Evolutionary conservation across 2,329 filamentous ascomycete species (phyloP).

Genomic region (Sporothrix pseudoabietina): DNA sequence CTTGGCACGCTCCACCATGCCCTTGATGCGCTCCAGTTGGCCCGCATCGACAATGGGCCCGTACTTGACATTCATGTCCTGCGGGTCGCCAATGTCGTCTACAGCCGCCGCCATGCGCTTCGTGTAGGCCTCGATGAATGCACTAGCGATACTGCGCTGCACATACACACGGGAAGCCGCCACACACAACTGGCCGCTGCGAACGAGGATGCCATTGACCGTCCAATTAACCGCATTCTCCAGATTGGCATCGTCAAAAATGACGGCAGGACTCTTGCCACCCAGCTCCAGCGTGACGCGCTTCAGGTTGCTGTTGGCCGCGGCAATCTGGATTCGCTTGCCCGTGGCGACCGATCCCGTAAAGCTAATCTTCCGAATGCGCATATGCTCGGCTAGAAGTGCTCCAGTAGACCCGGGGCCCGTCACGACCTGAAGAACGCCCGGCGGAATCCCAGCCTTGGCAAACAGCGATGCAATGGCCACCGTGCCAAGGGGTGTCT

Average conservation of each 20-base stretch:
- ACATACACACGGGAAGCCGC: slow-evolving; percentile 52
- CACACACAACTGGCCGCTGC: slow-evolving; percentile 53
- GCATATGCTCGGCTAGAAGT: slow-evolving; percentile 33
- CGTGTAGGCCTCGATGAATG: slow-evolving; percentile 46
- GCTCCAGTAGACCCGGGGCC: slow-evolving; percentile 53
- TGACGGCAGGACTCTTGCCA: slow-evolving; percentile 61
- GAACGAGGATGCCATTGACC: slow-evolving; percentile 41
- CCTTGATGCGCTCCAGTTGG: slow-evolving; percentile 64
- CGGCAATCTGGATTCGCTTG: slow-evolving; percentile 61
- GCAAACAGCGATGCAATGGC: slow-evolving; percentile 63
- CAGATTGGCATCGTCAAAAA: slow-evolving; percentile 60
- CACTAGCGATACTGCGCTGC: slow-evolving; percentile 44
- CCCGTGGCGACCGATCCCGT: slow-evolving; percentile 62
- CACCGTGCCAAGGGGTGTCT: slow-evolving; percentile 57
- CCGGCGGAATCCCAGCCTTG: slow-evolving; percentile 68
- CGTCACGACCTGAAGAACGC: slow-evolving; percentile 68
- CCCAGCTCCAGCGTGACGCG: slow-evolving; percentile 62
- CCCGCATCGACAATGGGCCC: slow-evolving; percentile 55
- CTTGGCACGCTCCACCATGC: slow-evolving; percentile 43
- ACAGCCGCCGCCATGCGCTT: slow-evolving; percentile 46
- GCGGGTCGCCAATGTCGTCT: slow-evolving; percentile 51
- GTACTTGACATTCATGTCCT: slow-evolving; percentile 38
- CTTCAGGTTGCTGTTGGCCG: slow-evolving; percentile 60
- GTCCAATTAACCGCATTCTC: slow-evolving; percentile 58
- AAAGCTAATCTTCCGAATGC: slow-evolving; percentile 63